phyloP scores from a whole-genome alignment of 73 alveolate species.

The Paramecium bursaria region DNA sequence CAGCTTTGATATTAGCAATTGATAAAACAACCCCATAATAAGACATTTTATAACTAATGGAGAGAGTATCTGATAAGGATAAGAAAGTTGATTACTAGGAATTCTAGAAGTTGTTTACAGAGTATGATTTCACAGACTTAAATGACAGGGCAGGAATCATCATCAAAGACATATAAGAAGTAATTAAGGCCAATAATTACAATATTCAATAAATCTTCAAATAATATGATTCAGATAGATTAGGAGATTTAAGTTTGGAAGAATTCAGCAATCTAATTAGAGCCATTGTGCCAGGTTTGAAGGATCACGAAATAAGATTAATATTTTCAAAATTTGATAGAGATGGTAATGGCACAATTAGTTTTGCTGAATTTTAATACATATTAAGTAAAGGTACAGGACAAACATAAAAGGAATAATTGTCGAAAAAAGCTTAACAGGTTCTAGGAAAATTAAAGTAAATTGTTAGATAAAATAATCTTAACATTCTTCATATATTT shows the following conservation, averaged over 20 bases:
- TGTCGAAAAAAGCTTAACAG: conserved; percentile 48
- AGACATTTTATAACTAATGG: conserved; percentile 29
- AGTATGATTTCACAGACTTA: conserved; percentile 64
- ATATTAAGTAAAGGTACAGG: conserved; percentile 57
- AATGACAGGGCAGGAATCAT: conserved; percentile 63
- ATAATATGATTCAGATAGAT: conserved; percentile 53
- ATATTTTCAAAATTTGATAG: conserved; percentile 62
- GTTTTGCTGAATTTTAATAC: conserved; percentile 65
- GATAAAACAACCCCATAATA: conserved; percentile 26
- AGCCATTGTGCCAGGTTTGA: conserved; percentile 60
- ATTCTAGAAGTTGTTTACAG: conserved; percentile 60
- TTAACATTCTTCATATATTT: conserved; percentile 50
- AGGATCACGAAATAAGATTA: conserved; percentile 64
- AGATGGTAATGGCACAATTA: conserved; percentile 37
- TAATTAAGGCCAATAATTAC: conserved; percentile 62
- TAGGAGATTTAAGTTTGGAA: conserved; percentile 62
- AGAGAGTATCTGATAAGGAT: conserved; percentile 37
- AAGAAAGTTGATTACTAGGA: conserved; percentile 44
- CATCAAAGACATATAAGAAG: conserved; percentile 60
- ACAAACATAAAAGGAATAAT: conserved; percentile 1
- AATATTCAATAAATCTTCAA: conserved; percentile 56
- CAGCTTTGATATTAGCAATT: background rate
- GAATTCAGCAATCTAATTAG: conserved; percentile 57
- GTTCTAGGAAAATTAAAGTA: conserved; percentile 41
- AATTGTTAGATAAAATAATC: conserved; percentile 36